Percentiles rank a stretch among this genome's conserved stretches.
Conservation (phyloP, 495 filamentous ascomycete species). For the Penicillium flavigenum region DNA sequence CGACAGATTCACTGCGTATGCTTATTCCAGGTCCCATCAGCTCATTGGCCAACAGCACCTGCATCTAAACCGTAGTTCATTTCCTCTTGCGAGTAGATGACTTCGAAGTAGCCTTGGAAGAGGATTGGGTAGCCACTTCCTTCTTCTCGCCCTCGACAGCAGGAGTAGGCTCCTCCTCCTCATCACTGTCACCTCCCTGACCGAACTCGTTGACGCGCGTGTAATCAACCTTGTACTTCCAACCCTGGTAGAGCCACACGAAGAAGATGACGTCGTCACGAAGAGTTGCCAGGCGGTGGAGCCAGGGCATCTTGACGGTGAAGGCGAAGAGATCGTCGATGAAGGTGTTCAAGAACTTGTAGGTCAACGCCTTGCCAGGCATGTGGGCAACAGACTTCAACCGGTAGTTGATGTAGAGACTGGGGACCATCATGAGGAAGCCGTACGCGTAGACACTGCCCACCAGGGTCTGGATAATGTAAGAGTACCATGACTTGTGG, state of each 20-base stretch:
- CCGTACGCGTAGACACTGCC: slow-evolving; percentile 97
- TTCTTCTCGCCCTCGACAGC: slow-evolving; percentile 38
- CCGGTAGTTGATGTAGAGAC: slow-evolving; percentile 97
- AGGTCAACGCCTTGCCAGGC: slow-evolving; percentile 93
- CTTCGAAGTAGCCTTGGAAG: slow-evolving; percentile 35
- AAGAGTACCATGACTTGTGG: slow-evolving; percentile 98
- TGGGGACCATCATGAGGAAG: slow-evolving; percentile 99
- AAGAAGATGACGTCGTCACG: slow-evolving; percentile 98
- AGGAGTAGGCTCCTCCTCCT: slow-evolving; percentile 53
- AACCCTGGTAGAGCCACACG: slow-evolving; percentile 94
- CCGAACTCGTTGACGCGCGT: slow-evolving; percentile 96
- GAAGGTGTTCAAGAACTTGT: slow-evolving; percentile 87
- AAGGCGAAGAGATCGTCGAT: slow-evolving; percentile 92
- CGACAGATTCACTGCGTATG: neutral
- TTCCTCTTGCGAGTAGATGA: slow-evolving; percentile 45
- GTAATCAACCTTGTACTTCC: slow-evolving; percentile 89
- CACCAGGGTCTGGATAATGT: slow-evolving; percentile 85
- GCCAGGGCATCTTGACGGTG: slow-evolving; percentile 97
- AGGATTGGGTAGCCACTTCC: slow-evolving; percentile 28
- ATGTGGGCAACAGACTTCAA: slow-evolving; percentile 97
- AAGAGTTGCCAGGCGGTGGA: slow-evolving; percentile 92
- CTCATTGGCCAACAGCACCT: neutral
- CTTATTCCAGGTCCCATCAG: neutral
- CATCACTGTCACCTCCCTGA: slow-evolving; percentile 88
- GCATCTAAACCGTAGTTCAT: slow-evolving; percentile 21